Evolutionary conservation across 805 yeast genomes (phyloP), one percentile per base, ranked within the genome.

Genomic region (Maudiozyma turicensis): DNA sequence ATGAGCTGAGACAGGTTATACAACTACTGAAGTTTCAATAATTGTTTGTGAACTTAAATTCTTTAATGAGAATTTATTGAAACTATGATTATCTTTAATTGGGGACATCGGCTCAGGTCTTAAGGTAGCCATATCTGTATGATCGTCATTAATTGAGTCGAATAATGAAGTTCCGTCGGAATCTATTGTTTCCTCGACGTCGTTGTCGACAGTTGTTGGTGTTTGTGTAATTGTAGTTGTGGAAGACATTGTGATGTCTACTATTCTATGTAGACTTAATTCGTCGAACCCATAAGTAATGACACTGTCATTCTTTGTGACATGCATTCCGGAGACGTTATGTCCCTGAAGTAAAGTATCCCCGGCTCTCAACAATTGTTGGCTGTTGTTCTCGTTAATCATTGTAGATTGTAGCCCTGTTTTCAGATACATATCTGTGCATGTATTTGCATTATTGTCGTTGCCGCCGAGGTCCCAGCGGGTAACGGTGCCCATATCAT

Each of bases 251-350:
- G n/a, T 47, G 2, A 60, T 56, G 14, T 60, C 54, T 32, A 55
- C 43, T 14, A 63, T 52, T 15, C 55, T 49, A 46, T 61, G 65
- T 14, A 55, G 29, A 20, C 67, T 60, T 4, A 64, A 45, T 46
- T 64, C 67, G 47, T 51, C 46, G 1, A 55, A 53, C 20, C 57
- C 58, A 3, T 54, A 15, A 5, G 56, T 50, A n/a, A 56, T 32
- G 4, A 56, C 33, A 34, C 47, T 43, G 15, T 42, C 49, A 3
- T 40, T 15, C 50, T 50, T 46, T n/a, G 26, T 20, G 37, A 37
- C 3, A 39, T 26, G 11, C 13, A 48, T 46, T 5, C 10, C 11
- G 7, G 34, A 8, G 3, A 49, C 32, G 30, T 51, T 46, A 11
- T 44, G 29, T 40, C 45, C 30, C 8, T 38, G 51, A 9, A 58